Evolutionary conservation across 2,329 filamentous ascomycete species (phyloP), one percentile per base, ranked within the genome.

Genomic region (Fusarium sp.): DNA sequence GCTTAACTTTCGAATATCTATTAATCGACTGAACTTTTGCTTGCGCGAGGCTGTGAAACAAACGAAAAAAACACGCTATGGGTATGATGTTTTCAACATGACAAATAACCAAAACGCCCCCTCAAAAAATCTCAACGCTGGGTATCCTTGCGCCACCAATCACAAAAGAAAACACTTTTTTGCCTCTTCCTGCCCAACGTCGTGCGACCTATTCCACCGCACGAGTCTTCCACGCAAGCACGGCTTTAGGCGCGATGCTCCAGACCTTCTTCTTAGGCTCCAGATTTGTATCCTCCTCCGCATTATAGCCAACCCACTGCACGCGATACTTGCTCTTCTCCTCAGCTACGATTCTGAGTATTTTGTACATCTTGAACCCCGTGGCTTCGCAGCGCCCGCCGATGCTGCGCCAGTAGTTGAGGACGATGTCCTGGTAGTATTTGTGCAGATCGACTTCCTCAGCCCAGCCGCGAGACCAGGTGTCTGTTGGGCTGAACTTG

Each of bases 101-200:
- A 33, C n/a, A 45, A 38, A 58, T 23, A 6, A 7, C 25, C 18
- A 51, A 16, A 58, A 58, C 55, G 25, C 55, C 42, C 15, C 23
- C 33, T 54, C 23, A 29, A 29, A 29, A 58, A 21, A 38, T 6
- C 4, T 8, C 15, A 52, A 46, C 11, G 11, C 42, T 23, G 25
- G 33, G 23, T 55, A 41, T 60, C n/a, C 31, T 21, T 11, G 31
- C 41, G 54, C 39, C 29, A 25, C 38, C 41, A 55, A 60, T 39
- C 27, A 51, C 16, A 51, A 66, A 57, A 45, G 15, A 45, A 46
- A 42, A 15, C 39, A 66, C 33, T 31, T 56, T 49, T 68, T 58
- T 73, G 84, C 18, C 68, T 86, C 89, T 31, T 84, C 89, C 16
- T 90, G 90, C 38, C 25, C 37, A 18, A 45, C 29, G 10, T 33